Conservation (phyloP, 768 basidiomycete species). For the Russula foetens region DNA sequence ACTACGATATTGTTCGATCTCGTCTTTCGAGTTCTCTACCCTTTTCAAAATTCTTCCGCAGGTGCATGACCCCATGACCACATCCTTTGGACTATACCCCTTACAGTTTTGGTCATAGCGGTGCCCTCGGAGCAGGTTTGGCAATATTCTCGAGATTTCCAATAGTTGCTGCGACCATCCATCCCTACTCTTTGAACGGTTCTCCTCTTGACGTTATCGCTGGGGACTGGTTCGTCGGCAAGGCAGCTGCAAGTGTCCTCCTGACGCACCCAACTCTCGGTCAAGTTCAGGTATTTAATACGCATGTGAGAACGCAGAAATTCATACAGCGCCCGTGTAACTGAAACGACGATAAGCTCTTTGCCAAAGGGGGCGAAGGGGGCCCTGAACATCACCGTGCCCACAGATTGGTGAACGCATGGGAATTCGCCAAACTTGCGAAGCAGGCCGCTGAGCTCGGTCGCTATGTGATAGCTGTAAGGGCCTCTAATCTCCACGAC, state of each 20-base stretch:
- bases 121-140: constrained; percentile 89
- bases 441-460: constrained; percentile 72
- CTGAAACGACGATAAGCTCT: constrained; percentile 33
- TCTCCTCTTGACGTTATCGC: constrained; percentile 70
- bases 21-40: constrained; percentile 49
- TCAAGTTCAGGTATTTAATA: constrained; percentile 77
- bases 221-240: constrained; percentile 93
- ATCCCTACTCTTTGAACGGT: constrained; percentile 81
- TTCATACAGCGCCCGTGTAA: neutral
- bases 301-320: constrained; percentile 55
- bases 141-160: constrained; percentile 80
- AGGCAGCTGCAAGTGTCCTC: constrained; percentile 71
- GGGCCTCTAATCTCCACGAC: constrained; percentile 25
- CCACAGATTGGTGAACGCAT: constrained; percentile 81
- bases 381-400: constrained; percentile 71
- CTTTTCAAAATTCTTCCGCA: constrained; percentile 75
- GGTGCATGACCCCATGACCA: constrained; percentile 33
- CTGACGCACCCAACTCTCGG: constrained; percentile 66
- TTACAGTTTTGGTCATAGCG: constrained; percentile 36
- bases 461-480: constrained; percentile 78
- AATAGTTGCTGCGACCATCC: constrained; percentile 59
- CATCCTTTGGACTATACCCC: neutral
- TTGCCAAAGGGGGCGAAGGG: constrained; percentile 79
- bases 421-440: constrained; percentile 79
- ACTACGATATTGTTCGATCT: constrained; percentile 61